Evolutionary conservation across 2,329 filamentous ascomycete genomes (phyloP), one percentile per base, ranked within the genome.

Genomic region (Aspergillus bombycis): DNA sequence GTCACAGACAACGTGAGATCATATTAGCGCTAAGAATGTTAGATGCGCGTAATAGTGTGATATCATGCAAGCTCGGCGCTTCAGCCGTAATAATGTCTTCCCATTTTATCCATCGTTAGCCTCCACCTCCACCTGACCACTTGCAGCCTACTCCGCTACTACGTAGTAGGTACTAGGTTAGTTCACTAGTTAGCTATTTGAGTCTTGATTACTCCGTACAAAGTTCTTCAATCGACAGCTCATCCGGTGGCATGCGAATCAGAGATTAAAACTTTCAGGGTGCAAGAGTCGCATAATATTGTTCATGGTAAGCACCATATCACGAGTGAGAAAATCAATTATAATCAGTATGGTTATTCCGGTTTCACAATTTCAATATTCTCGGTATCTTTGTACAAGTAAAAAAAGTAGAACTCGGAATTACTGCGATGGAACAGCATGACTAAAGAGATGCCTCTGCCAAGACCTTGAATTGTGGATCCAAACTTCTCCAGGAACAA

Each of bases 401-500:
- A 36, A 36, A 34, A 34, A 10, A 34, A 34, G 41, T 45, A 45
- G 21, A 21, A n/a, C 38, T 45, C 10, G 16, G 41, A 32, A 19
- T 34, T 34, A 34, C 1, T 28, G 28, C 26, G 14, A 16, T 14
- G 5, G 12, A n/a, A 28, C 28, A 34, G 50, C 50, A 53, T 53
- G 50, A 53, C 50, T 53, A 53, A 53, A 28, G 9, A 23, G 28
- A 36, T 36, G 21, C 21, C 32, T 38, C 32, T 38, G 52, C 52
- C 52, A 55, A 55, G 52, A 55, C 52, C 34, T 36, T 38, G 3
- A 38, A 55, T 26, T 55, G 52, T 55, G 52, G 52, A 21, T n/a
- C 21, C 14, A 55, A 55, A 55, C 52, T 55, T 55, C 52, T 55
- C 52, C 21, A 55, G 52, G 52, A 55, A 55, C 32, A 38, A 55